Conservation (phyloP, 2,329 filamentous ascomycete species). For the Hirsutella rhossiliensis region DNA sequence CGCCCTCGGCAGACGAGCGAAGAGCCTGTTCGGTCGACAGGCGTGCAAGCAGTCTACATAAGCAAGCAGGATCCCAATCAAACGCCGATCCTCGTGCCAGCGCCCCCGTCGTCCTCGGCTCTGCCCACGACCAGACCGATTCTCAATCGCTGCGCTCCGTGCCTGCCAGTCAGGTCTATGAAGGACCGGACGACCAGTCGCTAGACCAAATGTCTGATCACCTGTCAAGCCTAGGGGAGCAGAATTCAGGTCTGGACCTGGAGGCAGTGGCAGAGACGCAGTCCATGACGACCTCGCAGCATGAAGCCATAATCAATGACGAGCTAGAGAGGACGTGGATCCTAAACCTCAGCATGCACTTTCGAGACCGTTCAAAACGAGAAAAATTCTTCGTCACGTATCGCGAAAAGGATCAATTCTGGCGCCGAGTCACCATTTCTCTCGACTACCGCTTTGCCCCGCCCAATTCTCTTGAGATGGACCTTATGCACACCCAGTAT, state of each 20-base stretch:
- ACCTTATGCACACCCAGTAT: slow-evolving; percentile 64
- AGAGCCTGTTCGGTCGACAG: slow-evolving; percentile 58
- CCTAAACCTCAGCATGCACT: slow-evolving; percentile 96
- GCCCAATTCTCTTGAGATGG: slow-evolving; percentile 71
- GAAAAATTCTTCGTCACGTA: slow-evolving; percentile 99
- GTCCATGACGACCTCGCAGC: slow-evolving; percentile 38
- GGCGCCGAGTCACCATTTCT: slow-evolving; percentile 85
- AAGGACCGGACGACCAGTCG: slow-evolving; percentile 10
- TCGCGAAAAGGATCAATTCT: slow-evolving; percentile 64
- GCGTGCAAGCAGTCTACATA: slow-evolving; percentile 23
- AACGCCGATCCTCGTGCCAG: slow-evolving; percentile 29
- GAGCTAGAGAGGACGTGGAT: slow-evolving; percentile 90
- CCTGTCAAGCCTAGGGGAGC: not conserved
- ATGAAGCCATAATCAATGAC: slow-evolving; percentile 56
- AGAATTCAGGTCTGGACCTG: not conserved
- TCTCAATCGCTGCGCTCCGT: slow-evolving; percentile 13
- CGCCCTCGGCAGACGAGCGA: slow-evolving; percentile 52
- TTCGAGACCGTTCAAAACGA: slow-evolving; percentile 78
- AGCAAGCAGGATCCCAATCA: slow-evolving; percentile 10
- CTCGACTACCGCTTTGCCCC: slow-evolving; percentile 80
- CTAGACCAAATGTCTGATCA: not conserved
- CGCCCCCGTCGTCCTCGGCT: slow-evolving; percentile 31
- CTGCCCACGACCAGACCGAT: slow-evolving; percentile 9
- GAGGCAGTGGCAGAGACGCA: slow-evolving; percentile 27
- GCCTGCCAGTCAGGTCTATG: not conserved